Evolutionary conservation across 805 yeast genomes (phyloP).

Genomic region (Wickerhamomyces canadensis): DNA sequence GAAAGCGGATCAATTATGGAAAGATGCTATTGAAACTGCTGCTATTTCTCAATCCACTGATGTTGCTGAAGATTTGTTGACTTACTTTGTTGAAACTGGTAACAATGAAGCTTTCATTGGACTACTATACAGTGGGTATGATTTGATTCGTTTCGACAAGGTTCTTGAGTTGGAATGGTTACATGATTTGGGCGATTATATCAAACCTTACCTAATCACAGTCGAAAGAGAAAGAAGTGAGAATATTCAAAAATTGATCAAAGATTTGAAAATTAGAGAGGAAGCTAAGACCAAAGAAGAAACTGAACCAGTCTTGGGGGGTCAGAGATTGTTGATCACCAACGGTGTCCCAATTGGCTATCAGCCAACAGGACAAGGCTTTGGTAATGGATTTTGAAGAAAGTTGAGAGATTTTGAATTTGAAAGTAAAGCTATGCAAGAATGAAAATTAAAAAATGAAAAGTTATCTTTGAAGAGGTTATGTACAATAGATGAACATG

Average conservation of each 20-base stretch:
- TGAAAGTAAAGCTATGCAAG: no score
- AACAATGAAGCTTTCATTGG: constrained; percentile 95
- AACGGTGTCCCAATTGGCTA: constrained; percentile 65
- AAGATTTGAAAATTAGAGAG: constrained; percentile 67
- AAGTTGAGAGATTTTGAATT: no score
- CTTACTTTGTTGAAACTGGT: constrained; percentile 94
- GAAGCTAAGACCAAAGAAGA: constrained; percentile 51
- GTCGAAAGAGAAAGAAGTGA: constrained; percentile 74
- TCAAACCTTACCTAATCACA: constrained; percentile 89
- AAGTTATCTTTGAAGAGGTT: no score
- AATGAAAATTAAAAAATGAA: no score
- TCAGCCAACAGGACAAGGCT: constrained; percentile 70
- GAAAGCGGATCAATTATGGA: constrained; percentile 91
- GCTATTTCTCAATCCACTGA: constrained; percentile 71
- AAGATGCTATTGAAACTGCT: constrained; percentile 90
- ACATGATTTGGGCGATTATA: constrained; percentile 73
- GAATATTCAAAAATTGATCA: constrained; percentile 56
- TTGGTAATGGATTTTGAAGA: constrained; percentile 45
- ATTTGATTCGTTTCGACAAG: constrained; percentile 70
- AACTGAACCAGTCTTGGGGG: constrained; percentile 40
- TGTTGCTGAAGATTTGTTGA: constrained; percentile 82
- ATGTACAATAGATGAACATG: no score
- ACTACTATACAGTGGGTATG: constrained; percentile 79
- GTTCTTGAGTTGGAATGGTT: constrained; percentile 91
- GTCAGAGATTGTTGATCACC: constrained; percentile 76